A percentile compares a stretch with the other conserved stretches of the same genome.
These are phyloP conservation scores for Erodium texanum DNA, from an alignment of 441 rosid species.

Conservation along the genomic window DNA sequence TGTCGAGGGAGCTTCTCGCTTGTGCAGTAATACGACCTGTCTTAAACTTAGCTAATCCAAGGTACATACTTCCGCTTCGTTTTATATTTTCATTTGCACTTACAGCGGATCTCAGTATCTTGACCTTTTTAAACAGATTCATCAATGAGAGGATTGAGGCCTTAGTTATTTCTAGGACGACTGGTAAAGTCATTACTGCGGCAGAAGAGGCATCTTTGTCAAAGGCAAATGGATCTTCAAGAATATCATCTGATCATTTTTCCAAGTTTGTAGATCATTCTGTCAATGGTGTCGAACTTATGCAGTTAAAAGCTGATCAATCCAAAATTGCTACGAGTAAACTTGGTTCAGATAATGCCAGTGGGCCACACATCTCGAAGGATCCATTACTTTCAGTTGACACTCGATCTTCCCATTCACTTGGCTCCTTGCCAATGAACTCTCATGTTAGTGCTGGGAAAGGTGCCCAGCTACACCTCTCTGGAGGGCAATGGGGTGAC, in stretches of 20 bases:
- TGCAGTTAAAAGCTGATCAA: conserved; percentile 61
- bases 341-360: conserved; percentile 32
- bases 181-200: conserved; percentile 37
- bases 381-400: conserved; percentile 94
- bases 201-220: conserved; percentile 46
- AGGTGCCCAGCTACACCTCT: conserved; percentile 38
- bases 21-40: conserved; percentile 93
- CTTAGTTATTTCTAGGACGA: conserved; percentile 46
- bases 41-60: conserved; percentile 79
- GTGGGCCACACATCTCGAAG: conserved; percentile 34
- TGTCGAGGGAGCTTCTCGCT: conserved; percentile 87
- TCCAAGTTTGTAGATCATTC: conserved; percentile 73
- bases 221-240: conserved; percentile 52
- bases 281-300: conserved; percentile 89
- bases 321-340: conserved; percentile 28
- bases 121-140: conserved; percentile 45
- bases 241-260: conserved; percentile 63
- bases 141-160: conserved; percentile 89
- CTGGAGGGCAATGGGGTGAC: conserved; percentile 79
- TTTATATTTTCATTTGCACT: conserved; percentile 9
- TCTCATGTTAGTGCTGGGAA: conserved; percentile 40
- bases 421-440: conserved; percentile 55
- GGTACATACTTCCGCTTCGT: conserved; percentile 36
- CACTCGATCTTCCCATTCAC: conserved; percentile 59
- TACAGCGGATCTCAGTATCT: conserved; percentile 18